Base-by-base conservation (phyloP, 257 asterid genomes). In the Misopates orontium region DNA sequence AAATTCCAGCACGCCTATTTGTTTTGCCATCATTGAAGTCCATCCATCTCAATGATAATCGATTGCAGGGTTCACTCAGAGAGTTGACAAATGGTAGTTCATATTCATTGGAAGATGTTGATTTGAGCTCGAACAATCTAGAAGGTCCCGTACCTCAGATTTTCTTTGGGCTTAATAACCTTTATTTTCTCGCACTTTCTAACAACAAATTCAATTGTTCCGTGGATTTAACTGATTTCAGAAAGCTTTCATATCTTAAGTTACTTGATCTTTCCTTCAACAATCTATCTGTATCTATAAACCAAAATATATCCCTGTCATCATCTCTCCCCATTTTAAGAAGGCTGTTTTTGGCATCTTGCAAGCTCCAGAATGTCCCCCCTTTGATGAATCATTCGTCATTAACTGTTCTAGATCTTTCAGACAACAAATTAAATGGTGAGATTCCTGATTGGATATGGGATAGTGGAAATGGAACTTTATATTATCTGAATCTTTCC, bases 371-470 rank as follows among this genome's bases (percentile, higher is more conserved):
- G 36, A 53, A 69, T 21, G n/a, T 80, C 23, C 91, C 85, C 20
- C 57, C 40, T 53, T 51, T 84, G 53, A 74, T 31, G 62, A 82
- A 82, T 31, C 85, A 71, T 2, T 52, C 86, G 28, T 67, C 76
- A 8, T 25, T 85, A 42, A 68, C 19, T 62, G 60, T 67, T 80
- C 69, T 85, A 0, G 93, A 83, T 68, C 83, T 86, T 53, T 83
- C 89, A 1, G 53, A 67, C 44, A 86, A 83, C 64, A 73, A 60
- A 44, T 45, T 85, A 45, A 12, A 53, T 4, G 93, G 93, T 9
- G 84, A 75, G 66, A 81, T 83, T 25, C 89, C 89, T 0, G 81
- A 56, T 28, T 86, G 84, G 83, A 0, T 83, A 5, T 86, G 90
- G 94, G 73, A 7, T 7, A 28, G 3, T 7, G 36, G 36, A 67